These are phyloP conservation scores for Debaryomyces psychrophilus DNA, from an alignment of 1,139 yeast genomes.

Conservation along the genomic window DNA sequence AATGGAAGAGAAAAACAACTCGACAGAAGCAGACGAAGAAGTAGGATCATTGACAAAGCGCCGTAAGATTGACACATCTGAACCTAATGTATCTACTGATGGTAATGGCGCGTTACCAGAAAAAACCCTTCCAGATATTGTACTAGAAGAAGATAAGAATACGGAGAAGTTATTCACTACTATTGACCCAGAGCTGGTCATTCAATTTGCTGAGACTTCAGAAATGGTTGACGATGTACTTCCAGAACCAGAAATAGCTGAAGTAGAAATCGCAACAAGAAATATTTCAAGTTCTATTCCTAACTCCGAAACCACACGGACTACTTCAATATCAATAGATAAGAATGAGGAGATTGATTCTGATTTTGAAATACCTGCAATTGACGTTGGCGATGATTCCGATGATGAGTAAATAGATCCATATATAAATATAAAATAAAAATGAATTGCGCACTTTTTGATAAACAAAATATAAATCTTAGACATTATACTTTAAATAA, in stretches of 20 bases:
- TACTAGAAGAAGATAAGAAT: constrained; percentile 1
- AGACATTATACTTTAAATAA: background rate
- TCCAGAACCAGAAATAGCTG: background rate
- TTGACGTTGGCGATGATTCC: constrained; percentile 44
- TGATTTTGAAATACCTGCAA: constrained; percentile 63
- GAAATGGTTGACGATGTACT: background rate
- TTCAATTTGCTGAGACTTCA: constrained; percentile 9
- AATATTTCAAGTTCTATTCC: background rate
- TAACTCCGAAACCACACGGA: background rate
- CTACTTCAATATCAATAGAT: background rate
- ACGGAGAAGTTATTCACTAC: constrained; percentile 8
- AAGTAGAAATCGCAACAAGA: background rate
- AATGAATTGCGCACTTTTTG: background rate
- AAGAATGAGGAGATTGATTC: constrained; percentile 30
- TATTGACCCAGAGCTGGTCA: constrained; percentile 10
- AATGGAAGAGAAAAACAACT: background rate
- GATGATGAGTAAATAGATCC: constrained; percentile 25
- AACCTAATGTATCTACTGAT: background rate
- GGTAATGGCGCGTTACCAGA: background rate
- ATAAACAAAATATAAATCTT: constrained; percentile 4
- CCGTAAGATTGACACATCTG: background rate
- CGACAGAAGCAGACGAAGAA: constrained; percentile 10
- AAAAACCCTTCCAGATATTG: background rate
- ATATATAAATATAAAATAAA: background rate
- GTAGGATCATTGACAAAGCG: background rate